These are phyloP conservation scores for Exophiala viscosa DNA, from an alignment of 2,329 filamentous ascomycete genomes.

Conservation along the genomic window DNA sequence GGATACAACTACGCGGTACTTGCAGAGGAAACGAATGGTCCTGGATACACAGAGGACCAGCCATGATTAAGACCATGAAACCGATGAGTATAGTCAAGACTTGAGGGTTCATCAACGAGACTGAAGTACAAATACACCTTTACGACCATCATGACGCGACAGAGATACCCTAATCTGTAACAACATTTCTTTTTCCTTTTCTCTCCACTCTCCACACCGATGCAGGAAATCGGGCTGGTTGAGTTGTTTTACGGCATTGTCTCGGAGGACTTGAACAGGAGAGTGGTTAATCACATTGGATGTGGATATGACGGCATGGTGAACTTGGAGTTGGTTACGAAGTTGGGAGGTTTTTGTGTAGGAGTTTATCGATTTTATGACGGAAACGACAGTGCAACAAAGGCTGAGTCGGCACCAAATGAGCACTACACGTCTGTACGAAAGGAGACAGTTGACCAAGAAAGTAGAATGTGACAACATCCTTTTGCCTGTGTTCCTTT, in stretches of 20 bases:
- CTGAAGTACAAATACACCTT: too few relatives aligned
- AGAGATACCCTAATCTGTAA: too few relatives aligned
- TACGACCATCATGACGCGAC: too few relatives aligned
- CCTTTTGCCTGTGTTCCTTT: not conserved
- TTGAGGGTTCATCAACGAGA: too few relatives aligned
- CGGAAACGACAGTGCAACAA: not conserved
- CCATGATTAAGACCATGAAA: too few relatives aligned
- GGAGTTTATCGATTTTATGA: not conserved
- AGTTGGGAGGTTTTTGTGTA: not conserved
- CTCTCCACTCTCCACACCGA: not conserved
- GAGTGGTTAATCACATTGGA: not conserved
- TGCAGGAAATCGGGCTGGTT: not conserved
- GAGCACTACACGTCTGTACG: not conserved
- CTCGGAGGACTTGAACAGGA: not conserved
- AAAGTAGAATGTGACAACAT: not conserved
- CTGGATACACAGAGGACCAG: too few relatives aligned
- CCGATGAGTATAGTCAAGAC: too few relatives aligned
- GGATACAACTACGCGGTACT: too few relatives aligned
- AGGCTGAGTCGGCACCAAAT: not conserved
- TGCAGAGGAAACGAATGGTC: too few relatives aligned
- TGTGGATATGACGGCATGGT: not conserved
- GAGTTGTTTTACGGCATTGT: not conserved
- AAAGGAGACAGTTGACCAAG: not conserved
- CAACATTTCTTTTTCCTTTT: too few relatives aligned
- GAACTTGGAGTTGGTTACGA: not conserved